Conservation (phyloP, 345 rosid species). For the Garcia nutans region DNA sequence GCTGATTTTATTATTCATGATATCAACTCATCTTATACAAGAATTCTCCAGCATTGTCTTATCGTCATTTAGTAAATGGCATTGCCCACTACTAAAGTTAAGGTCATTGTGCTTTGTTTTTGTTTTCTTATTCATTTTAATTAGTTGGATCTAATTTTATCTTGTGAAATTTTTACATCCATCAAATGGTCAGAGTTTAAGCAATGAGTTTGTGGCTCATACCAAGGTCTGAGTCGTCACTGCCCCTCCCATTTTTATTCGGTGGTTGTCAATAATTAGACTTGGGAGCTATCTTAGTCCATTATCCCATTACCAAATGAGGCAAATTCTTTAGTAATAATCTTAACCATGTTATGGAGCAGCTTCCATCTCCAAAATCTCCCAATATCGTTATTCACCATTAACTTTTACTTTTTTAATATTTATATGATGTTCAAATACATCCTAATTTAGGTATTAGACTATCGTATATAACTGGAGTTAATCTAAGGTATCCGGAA, state of each 20-base stretch:
- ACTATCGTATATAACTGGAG: background rate
- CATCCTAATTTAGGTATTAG: background rate
- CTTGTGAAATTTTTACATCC: background rate
- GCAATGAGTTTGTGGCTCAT: background rate
- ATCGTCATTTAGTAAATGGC: background rate
- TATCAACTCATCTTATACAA: background rate
- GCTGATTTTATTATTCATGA: background rate
- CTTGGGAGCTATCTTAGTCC: background rate
- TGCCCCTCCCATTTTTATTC: background rate
- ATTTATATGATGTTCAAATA: background rate
- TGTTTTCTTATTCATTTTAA: too few species aligned
- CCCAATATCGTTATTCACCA: background rate
- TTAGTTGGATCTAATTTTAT: background rate
- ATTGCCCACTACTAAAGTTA: background rate
- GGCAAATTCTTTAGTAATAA: background rate
- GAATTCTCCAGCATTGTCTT: background rate
- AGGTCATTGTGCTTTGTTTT: background rate
- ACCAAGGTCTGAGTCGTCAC: background rate
- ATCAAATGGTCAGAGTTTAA: background rate
- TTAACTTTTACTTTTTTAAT: background rate
- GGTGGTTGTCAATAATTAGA: background rate
- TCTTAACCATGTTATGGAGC: background rate
- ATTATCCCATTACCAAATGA: background rate
- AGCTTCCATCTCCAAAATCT: background rate
- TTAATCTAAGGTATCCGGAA: background rate